These are phyloP conservation scores for Citrus inodora DNA, from an alignment of 345 rosid genomes.

Conservation along the genomic window DNA sequence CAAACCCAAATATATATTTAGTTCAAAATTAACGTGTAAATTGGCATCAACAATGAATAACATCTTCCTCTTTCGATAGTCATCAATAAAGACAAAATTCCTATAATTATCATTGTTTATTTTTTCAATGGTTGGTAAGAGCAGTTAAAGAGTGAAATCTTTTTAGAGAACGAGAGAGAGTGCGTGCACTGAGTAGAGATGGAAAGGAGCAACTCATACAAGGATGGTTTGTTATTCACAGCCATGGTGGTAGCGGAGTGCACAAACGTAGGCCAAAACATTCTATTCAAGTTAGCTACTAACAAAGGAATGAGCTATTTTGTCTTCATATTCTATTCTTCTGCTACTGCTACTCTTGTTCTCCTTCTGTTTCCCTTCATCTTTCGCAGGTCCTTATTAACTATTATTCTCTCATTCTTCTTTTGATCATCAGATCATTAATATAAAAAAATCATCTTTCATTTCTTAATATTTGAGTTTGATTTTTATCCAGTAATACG, in stretches of 20 bases:
- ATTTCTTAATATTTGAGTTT: too few species aligned
- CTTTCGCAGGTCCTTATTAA: not conserved
- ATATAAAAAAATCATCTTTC: too few species aligned
- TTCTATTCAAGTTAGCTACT: constrained; percentile 37
- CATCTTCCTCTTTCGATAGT: too few species aligned
- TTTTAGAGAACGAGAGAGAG: not conserved
- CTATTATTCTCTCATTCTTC: too few species aligned
- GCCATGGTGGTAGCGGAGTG: constrained; percentile 30
- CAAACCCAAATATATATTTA: too few species aligned
- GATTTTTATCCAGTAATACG: too few species aligned
- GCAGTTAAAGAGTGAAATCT: too few species aligned
- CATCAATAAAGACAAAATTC: too few species aligned
- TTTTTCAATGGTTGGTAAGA: too few species aligned
- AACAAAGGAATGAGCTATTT: constrained; percentile 35
- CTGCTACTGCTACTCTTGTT: constrained; percentile 19
- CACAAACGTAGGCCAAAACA: constrained; percentile 26
- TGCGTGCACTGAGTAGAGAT: not conserved
- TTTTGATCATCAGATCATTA: not conserved
- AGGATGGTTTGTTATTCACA: constrained; percentile 29
- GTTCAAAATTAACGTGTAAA: too few species aligned
- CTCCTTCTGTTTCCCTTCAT: constrained; percentile 20
- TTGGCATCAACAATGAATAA: too few species aligned
- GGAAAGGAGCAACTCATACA: constrained; percentile 10
- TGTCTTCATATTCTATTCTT: constrained; percentile 26
- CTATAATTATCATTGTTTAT: too few species aligned